A percentile compares a stretch with the other conserved stretches of the same genome.
Evolutionary conservation across 768 basidiomycete species (phyloP).

Genomic region (Xerocomellus chrysenteron): DNA sequence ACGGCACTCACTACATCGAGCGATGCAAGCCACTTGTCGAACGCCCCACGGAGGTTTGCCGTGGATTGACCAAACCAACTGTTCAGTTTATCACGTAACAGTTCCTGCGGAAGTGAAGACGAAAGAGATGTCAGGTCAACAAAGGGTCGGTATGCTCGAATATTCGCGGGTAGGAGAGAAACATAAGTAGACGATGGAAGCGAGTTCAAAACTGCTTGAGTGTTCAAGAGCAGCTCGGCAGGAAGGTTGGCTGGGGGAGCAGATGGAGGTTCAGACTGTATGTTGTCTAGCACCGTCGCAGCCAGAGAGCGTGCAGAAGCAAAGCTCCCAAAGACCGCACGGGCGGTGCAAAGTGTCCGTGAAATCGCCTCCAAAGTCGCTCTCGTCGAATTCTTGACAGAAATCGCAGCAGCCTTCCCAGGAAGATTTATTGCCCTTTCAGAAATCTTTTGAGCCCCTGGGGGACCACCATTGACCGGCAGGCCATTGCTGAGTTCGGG

Average conservation of each 20-base stretch:
- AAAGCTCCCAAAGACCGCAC: conserved; percentile 53
- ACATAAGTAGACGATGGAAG: conserved; percentile 86
- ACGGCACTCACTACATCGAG: conserved; percentile 63
- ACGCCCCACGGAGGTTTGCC: conserved; percentile 42
- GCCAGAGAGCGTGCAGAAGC: conserved; percentile 47
- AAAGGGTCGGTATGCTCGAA: conserved; percentile 83
- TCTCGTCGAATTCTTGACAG: conserved; percentile 55
- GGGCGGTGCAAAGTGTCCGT: conserved; percentile 56
- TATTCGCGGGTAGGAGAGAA: conserved; percentile 65
- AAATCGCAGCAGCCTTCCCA: conserved; percentile 41
- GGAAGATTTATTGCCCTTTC: conserved; percentile 6
- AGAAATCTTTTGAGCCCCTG: conserved; percentile 13
- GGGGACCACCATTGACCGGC: conserved; percentile 37
- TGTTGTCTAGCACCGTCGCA: conserved; percentile 52
- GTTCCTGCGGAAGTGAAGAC: conserved; percentile 44
- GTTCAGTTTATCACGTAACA: conserved; percentile 47
- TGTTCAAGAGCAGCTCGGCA: conserved; percentile 58
- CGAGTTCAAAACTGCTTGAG: conserved; percentile 61
- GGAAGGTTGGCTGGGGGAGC: conserved; percentile 37
- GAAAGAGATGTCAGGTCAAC: conserved; percentile 67
- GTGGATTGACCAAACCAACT: conserved; percentile 65
- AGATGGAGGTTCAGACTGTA: conserved; percentile 51
- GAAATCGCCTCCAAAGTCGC: conserved; percentile 54
- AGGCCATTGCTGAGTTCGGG: conserved; percentile 32
- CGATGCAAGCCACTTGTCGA: conserved; percentile 56